phyloP scores from a whole-genome alignment of 2,329 filamentous ascomycete species.

The Dothideomycetes sp. region DNA sequence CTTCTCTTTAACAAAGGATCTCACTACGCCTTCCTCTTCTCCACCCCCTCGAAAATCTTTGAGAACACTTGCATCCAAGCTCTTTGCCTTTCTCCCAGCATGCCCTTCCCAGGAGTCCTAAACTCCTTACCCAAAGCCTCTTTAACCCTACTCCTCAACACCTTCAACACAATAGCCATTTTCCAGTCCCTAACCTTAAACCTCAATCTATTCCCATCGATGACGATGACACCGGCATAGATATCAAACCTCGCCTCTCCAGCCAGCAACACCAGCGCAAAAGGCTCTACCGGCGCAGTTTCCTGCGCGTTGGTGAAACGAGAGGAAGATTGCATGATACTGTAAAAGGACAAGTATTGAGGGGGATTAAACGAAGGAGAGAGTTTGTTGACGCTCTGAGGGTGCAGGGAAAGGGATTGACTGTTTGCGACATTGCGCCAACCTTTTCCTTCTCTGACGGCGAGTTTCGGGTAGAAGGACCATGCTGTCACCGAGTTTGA shows the following conservation, averaged over 20 bases:
- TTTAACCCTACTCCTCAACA: conserved; percentile 60
- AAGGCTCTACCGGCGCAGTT: conserved; percentile 55
- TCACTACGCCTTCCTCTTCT: not conserved
- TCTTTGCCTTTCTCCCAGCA: conserved; percentile 29
- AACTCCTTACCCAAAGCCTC: conserved; percentile 67
- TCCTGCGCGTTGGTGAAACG: conserved; percentile 83
- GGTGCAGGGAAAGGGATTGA: conserved; percentile 77
- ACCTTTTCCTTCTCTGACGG: conserved; percentile 74
- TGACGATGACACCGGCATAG: conserved; percentile 74
- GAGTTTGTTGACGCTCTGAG: conserved; percentile 75
- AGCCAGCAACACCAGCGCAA: conserved; percentile 74
- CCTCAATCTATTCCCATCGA: conserved; percentile 79
- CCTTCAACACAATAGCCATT: conserved; percentile 79
- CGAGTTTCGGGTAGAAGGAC: conserved; percentile 91
- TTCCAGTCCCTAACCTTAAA: conserved; percentile 86
- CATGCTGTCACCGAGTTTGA: conserved; percentile 77
- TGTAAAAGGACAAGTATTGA: conserved; percentile 87
- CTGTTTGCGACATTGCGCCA: conserved; percentile 91
- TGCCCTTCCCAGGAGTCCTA: conserved; percentile 39
- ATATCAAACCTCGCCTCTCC: conserved; percentile 87
- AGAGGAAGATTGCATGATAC: conserved; percentile 89
- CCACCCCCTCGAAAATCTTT: conserved; percentile 20
- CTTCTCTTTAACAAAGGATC: too few relatives aligned
- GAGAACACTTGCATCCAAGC: conserved; percentile 34
- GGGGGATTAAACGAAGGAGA: conserved; percentile 37